Base-by-base conservation (phyloP, 441 rosid genomes). In the Brassica balearica region DNA sequence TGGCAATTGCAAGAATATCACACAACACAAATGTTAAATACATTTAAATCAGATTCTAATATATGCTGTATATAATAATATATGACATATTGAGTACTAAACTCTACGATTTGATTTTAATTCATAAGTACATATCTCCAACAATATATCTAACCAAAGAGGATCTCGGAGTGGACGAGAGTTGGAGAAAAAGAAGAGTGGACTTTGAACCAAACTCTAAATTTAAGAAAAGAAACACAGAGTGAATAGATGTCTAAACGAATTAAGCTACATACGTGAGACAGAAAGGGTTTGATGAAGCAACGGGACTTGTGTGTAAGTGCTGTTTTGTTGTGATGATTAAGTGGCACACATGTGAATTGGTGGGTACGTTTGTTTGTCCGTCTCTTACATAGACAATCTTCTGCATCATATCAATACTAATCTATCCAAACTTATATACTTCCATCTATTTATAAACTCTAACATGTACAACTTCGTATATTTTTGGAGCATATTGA, bases 361-460 rank as follows among this genome's bases (percentile, higher is more conserved):
- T 79, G 82, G 82, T 79, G 82, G 79, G 79, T 79, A 79, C 82
- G 64, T 79, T 79, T 79, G 19, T 79, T 79, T 79, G 82, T 74
- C 79, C 75, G 46, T 69, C 79, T 79, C 75, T 27, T 64, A 64
- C 58, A 79, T 79, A 69, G 75, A 74, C 79, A 74, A 79, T 53
- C 55, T 69, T 74, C 53, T 64, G 27, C 15, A 67, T 73, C 41
- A 17, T 36, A 60, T 66, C 68, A 65, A n/a, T 17, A 20, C 74
- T 68, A 73, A 62, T 67, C 74, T 48, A 67, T 72, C 77, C 69
- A 65, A 78, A 34, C 8, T 53, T 41, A 63, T 41, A 56, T 51
- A 70, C 15, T 6, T 65, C 14, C 46, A 41, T 41, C 34, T 56
- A 65, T 55, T 8, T 71, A 71, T 71, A 77, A 48, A 32, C 15